Conservation (phyloP, 2,329 filamentous ascomycete species). For the Penicillium digitatum region DNA sequence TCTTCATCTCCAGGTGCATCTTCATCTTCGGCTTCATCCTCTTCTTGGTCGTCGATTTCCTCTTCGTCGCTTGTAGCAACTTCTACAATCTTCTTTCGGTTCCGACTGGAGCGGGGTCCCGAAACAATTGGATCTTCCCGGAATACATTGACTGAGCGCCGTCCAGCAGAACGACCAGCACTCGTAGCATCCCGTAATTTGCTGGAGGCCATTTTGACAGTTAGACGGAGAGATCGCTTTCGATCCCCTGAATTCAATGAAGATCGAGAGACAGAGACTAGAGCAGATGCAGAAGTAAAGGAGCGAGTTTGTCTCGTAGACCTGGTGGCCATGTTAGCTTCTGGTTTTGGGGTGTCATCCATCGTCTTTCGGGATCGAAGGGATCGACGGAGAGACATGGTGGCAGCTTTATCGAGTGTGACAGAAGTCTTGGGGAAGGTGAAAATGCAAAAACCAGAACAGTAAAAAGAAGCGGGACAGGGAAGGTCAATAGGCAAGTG, state of each 20-base stretch:
- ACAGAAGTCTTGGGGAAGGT: not conserved
- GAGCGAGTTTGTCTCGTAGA: conserved; percentile 36
- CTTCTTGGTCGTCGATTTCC: conserved; percentile 46
- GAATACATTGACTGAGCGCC: conserved; percentile 43
- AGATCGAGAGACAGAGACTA: conserved; percentile 30
- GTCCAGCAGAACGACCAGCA: conserved; percentile 26
- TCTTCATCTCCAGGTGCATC: conserved; percentile 39
- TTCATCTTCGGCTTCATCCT: conserved; percentile 41
- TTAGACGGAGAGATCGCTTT: conserved; percentile 45
- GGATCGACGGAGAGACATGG: conserved; percentile 40
- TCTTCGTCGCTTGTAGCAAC: conserved; percentile 48
- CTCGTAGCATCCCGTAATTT: conserved; percentile 49
- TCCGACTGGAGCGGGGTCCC: conserved; percentile 46
- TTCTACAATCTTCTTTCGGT: conserved; percentile 45
- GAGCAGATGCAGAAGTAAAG: conserved; percentile 33
- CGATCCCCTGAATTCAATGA: conserved; percentile 35
- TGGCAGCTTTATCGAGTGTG: conserved; percentile 5
- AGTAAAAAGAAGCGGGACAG: conserved; percentile 7
- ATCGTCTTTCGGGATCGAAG: conserved; percentile 35
- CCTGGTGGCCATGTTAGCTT: conserved; percentile 38
- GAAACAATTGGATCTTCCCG: conserved; percentile 46
- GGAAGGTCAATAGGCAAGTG: conserved; percentile 5
- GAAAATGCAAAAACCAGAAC: not conserved
- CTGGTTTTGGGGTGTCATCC: conserved; percentile 27
- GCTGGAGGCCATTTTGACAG: conserved; percentile 49